phyloP scores from a whole-genome alignment of 805 yeast genomes.

The Suhomyces pyralidae region DNA sequence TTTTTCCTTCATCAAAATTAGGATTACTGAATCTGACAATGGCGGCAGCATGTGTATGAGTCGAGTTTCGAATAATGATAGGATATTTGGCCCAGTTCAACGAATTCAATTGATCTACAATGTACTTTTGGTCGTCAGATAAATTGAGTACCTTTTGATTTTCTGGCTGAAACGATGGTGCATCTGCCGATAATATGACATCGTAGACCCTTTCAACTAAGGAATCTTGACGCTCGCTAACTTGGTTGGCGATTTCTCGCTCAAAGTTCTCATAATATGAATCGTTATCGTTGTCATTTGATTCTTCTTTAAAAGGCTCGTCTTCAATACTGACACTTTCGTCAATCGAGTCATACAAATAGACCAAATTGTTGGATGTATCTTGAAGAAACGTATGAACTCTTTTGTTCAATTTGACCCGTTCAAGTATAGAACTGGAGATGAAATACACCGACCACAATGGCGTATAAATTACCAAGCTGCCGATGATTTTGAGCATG shows the following conservation, averaged over 20 bases:
- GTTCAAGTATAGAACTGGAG: conserved; percentile 37
- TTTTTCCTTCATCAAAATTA: conserved; percentile 62
- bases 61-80: conserved; percentile 61
- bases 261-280: conserved; percentile 12
- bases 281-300: conserved; percentile 1
- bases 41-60: conserved; percentile 77
- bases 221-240: background rate
- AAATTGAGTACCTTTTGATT: conserved; percentile 28
- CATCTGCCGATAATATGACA: conserved; percentile 46
- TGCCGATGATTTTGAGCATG: conserved; percentile 34
- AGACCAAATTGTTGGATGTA: conserved; percentile 23
- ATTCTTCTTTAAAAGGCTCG: background rate
- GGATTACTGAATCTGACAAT: conserved; percentile 59
- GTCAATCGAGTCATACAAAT: conserved; percentile 23
- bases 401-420: conserved; percentile 28
- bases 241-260: conserved; percentile 12
- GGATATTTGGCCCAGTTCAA: conserved; percentile 71
- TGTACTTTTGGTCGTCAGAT: conserved; percentile 44
- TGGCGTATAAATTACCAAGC: conserved; percentile 55
- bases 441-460: conserved; percentile 60
- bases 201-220: conserved; percentile 42
- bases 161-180: conserved; percentile 4
- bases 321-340: conserved; percentile 11
- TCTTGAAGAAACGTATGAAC: conserved; percentile 26
- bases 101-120: conserved; percentile 55